These are phyloP conservation scores for Bathelium albidoporum DNA, from an alignment of 495 filamentous ascomycete genomes.

Conservation along the genomic window DNA sequence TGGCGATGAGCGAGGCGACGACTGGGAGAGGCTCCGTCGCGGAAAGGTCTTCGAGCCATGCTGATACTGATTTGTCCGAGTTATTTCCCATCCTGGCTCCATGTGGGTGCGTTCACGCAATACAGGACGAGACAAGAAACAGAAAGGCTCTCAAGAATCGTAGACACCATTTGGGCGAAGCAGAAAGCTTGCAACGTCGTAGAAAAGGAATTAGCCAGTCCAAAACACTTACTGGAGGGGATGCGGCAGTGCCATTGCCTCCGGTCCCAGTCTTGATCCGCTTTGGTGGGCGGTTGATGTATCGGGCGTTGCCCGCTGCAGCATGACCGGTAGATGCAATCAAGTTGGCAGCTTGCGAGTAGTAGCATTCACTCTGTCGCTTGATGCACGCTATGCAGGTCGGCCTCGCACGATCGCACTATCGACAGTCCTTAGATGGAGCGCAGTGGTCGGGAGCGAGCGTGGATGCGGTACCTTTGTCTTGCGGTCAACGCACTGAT, in stretches of 20 bases:
- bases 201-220: not conserved
- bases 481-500: conserved; percentile 62
- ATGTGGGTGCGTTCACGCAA: too few relatives aligned
- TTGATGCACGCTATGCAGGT: conserved; percentile 60
- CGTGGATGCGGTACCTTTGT: conserved; percentile 42
- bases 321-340: conserved; percentile 38
- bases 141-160: too few relatives aligned
- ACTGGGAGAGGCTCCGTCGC: conserved; percentile 15
- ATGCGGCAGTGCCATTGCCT: not conserved
- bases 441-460: not conserved
- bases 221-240: conserved; percentile 20
- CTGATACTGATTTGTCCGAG: not conserved
- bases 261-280: conserved; percentile 19
- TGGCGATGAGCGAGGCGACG: conserved; percentile 32
- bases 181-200: too few relatives aligned
- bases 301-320: conserved; percentile 36
- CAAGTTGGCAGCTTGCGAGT: conserved; percentile 57
- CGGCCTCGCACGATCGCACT: conserved; percentile 38
- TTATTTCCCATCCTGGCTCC: not conserved
- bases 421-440: conserved; percentile 13
- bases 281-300: conserved; percentile 50
- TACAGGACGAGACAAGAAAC: too few relatives aligned
- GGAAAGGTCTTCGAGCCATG: not conserved
- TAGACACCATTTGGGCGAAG: too few relatives aligned
- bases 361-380: conserved; percentile 57